These are phyloP conservation scores for Fraxinus floribunda DNA, from an alignment of 305 asterid genomes.

Conservation along the genomic window DNA sequence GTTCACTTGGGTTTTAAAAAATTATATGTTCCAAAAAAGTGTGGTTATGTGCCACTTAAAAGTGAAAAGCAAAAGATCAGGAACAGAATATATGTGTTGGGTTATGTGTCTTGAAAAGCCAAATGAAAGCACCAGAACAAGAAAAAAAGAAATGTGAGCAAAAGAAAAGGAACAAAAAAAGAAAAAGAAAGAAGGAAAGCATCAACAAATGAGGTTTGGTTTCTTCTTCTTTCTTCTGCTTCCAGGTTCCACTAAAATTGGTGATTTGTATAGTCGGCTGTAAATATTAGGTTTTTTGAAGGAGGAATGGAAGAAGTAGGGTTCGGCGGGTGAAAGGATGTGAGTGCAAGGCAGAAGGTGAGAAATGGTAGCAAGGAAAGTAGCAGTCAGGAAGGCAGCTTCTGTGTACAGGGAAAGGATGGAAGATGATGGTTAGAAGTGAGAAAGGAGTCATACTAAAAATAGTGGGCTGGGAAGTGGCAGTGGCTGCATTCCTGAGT, in stretches of 20 bases:
- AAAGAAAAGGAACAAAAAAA: neutral
- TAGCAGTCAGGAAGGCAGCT: neutral
- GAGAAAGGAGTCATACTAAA: neutral
- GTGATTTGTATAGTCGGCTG: too few relatives aligned
- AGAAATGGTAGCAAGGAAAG: neutral
- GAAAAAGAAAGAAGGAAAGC: neutral
- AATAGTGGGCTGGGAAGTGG: neutral
- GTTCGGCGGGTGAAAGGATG: neutral
- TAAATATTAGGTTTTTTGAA: too few relatives aligned
- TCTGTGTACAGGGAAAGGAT: neutral
- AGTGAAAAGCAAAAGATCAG: neutral
- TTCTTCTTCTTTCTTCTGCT: neutral
- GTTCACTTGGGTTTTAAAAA: neutral
- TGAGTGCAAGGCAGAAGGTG: neutral
- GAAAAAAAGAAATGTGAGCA: neutral
- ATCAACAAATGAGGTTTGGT: neutral
- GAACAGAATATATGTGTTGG: neutral
- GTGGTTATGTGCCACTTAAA: neutral
- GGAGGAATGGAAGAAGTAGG: neutral
- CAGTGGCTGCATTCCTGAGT: neutral
- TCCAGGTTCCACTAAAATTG: neutral
- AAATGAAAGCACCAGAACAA: neutral
- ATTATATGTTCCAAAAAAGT: neutral
- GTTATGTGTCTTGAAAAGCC: neutral
- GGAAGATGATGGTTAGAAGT: constrained; percentile 6